Base-by-base conservation (phyloP, 768 basidiomycete genomes). In the Candolleomyces efflorescens region DNA sequence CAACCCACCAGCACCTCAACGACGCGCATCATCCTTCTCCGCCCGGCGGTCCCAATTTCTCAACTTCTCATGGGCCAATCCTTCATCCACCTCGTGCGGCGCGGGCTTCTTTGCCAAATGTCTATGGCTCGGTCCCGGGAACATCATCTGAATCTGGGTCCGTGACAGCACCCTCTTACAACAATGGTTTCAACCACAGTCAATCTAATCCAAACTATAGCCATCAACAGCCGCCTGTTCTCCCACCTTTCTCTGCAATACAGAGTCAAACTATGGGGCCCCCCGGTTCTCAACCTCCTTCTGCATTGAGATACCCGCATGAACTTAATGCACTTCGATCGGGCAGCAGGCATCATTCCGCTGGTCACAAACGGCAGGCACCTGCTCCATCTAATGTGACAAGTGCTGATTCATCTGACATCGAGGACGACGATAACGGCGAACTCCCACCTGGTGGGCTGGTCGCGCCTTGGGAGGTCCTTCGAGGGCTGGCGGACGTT, bases 391-490 rank as follows among this genome's bases (percentile, higher is more conserved):
- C 90, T 1, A 84, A 82, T 63, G 81, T 85, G 59, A 84, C 86
- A 9, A 92, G 89, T 61, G 85, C 88, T 11, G 85, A 92, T 69
- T 91, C 91, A 1, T 89, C 90, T 38, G 92, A 92, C 65, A 69
- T 83, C n/a, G 92, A 93, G 51, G 90, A 91, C 49, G 90, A 92
- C 46, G 90, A 89, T 44, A 82, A 82, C 57, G 87, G 88, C 17
- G 92, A 89, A 67, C 72, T 94, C 13, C 92, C 92, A 0, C 87
- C 88, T 38, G 82, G 81, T 41, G 90, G 92, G 49, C 81, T 94
- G 48, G 85, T 92, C 54, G 92, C 91, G 9, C 92, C 92, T 51
- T 90, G 89, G 86, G 90, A 92, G 72, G 91, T 92, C 43, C 76
- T 92, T 53, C 78, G 89, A 61, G 87, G 89, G 48, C 71, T 92